These are phyloP conservation scores for Fomitopsis pinicola DNA, from an alignment of 1,284 basidiomycete genomes.

Conservation along the genomic window DNA sequence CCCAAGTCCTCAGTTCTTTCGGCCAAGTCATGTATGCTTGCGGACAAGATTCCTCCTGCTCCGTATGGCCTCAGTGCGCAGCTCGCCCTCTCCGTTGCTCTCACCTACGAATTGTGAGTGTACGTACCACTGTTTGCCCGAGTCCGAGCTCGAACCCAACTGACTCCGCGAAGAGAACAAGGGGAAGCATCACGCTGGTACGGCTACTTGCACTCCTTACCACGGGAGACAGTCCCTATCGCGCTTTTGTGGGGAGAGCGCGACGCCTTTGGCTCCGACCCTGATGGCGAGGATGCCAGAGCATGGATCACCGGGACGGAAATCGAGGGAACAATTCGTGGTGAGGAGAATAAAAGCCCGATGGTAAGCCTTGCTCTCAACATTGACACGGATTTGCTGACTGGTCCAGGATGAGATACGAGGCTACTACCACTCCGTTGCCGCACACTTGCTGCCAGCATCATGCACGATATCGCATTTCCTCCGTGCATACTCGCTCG, in stretches of 20 bases:
- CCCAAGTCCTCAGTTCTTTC: slow-evolving; percentile 63
- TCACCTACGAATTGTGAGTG: slow-evolving; percentile 62
- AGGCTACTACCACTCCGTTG: slow-evolving; percentile 42
- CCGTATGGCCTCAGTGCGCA: slow-evolving; percentile 56
- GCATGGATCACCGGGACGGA: slow-evolving; percentile 24
- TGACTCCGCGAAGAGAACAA: slow-evolving; percentile 13
- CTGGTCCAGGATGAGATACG: slow-evolving; percentile 39
- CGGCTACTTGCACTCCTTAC: slow-evolving; percentile 66
- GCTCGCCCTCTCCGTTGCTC: slow-evolving; percentile 54
- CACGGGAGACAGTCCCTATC: slow-evolving; percentile 46
- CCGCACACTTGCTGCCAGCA: slow-evolving; percentile 30
- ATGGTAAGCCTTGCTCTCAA: slow-evolving; percentile 13
- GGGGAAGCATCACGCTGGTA: slow-evolving; percentile 53
- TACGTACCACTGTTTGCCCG: background rate
- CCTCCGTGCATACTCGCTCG: slow-evolving; percentile 71
- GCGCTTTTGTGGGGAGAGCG: slow-evolving; percentile 58
- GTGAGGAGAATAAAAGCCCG: slow-evolving; percentile 13
- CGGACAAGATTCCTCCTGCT: slow-evolving; percentile 32
- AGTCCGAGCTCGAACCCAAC: background rate
- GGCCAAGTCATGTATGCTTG: slow-evolving; percentile 43
- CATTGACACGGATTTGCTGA: no score
- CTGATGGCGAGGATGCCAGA: slow-evolving; percentile 29
- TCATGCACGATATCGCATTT: slow-evolving; percentile 33
- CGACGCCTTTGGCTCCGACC: slow-evolving; percentile 16
- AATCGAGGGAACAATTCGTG: slow-evolving; percentile 18